These are phyloP conservation scores for Schwanniomyces etchellsii DNA, from an alignment of 1,139 yeast genomes.

Conservation along the genomic window DNA sequence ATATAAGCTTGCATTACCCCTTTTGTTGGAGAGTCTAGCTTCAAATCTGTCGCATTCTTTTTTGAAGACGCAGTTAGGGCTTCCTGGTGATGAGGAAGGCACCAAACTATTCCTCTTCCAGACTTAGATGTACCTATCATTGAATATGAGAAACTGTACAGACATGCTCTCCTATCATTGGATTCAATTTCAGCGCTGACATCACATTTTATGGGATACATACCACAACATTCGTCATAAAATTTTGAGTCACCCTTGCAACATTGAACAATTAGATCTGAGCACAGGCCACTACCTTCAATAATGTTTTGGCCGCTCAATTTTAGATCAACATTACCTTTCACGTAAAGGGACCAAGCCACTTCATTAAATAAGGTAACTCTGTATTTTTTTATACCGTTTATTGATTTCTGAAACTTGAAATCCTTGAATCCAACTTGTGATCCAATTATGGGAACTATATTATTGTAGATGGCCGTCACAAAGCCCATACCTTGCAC, in stretches of 20 bases:
- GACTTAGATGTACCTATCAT: slow-evolving; percentile 24
- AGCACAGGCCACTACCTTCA: slow-evolving; percentile 30
- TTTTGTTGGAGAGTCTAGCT: slow-evolving; percentile 60
- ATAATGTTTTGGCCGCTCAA: slow-evolving; percentile 46
- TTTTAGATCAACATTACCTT: slow-evolving; percentile 22
- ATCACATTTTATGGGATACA: slow-evolving; percentile 19
- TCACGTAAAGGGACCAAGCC: slow-evolving; percentile 34
- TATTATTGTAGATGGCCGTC: slow-evolving; percentile 53
- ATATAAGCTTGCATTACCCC: slow-evolving; percentile 60
- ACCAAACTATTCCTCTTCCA: slow-evolving; percentile 38
- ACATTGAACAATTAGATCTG: slow-evolving; percentile 33
- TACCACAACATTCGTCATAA: slow-evolving; percentile 52
- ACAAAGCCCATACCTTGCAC: slow-evolving; percentile 67
- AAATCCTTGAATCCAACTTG: slow-evolving; percentile 58
- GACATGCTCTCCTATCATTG: slow-evolving; percentile 19
- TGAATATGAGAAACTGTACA: slow-evolving; percentile 25
- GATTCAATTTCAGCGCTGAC: slow-evolving; percentile 15
- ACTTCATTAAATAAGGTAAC: slow-evolving; percentile 37
- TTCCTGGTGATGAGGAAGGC: slow-evolving; percentile 65
- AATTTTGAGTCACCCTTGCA: slow-evolving; percentile 36
- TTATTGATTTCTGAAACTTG: slow-evolving; percentile 13
- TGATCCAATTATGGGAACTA: slow-evolving; percentile 52
- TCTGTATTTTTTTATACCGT: slow-evolving; percentile 21
- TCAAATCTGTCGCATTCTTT: slow-evolving; percentile 26
- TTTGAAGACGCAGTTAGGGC: slow-evolving; percentile 24